Percentiles rank a stretch among this genome's conserved stretches.
Conservation (phyloP, 2,329 filamentous ascomycete genomes). For the Phoma sp. region DNA sequence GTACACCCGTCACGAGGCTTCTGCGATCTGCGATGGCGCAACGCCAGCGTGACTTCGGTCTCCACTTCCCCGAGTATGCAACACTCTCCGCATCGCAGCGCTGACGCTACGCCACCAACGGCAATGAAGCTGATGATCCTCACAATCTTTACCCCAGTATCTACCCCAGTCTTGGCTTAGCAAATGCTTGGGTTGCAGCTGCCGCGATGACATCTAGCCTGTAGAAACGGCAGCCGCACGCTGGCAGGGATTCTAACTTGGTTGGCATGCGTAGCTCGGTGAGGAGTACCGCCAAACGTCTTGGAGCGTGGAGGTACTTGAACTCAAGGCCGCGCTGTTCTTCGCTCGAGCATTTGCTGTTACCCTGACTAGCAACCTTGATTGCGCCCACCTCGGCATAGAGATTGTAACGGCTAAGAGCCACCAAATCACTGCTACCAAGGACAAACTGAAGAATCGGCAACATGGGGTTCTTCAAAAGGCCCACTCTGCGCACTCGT, state of each 20-base stretch:
- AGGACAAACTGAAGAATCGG: neutral
- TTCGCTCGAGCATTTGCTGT: neutral
- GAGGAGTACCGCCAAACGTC: conserved; percentile 4
- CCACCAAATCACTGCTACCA: neutral
- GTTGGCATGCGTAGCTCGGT: conserved; percentile 16
- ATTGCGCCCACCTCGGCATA: neutral
- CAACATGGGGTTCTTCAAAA: conserved; percentile 44
- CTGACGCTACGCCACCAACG: conserved; percentile 14
- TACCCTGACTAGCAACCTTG: neutral
- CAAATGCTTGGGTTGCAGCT: conserved; percentile 28
- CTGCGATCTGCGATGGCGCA: neutral
- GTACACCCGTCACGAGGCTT: neutral
- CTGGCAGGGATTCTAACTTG: conserved; percentile 11
- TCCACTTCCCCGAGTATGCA: conserved; percentile 22
- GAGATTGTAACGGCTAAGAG: neutral
- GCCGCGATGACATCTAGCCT: conserved; percentile 11
- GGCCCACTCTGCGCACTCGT: conserved; percentile 37
- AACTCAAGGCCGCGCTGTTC: neutral
- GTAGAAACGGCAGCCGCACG: conserved; percentile 8
- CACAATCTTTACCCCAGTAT: conserved; percentile 31
- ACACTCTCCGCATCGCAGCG: neutral
- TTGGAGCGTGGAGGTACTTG: conserved; percentile 21
- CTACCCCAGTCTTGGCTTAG: conserved; percentile 22
- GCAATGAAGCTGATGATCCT: conserved; percentile 20
- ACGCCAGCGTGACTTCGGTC: conserved; percentile 20